These are phyloP conservation scores for Xylaria castorea DNA, from an alignment of 495 filamentous ascomycete species.

Conservation along the genomic window DNA sequence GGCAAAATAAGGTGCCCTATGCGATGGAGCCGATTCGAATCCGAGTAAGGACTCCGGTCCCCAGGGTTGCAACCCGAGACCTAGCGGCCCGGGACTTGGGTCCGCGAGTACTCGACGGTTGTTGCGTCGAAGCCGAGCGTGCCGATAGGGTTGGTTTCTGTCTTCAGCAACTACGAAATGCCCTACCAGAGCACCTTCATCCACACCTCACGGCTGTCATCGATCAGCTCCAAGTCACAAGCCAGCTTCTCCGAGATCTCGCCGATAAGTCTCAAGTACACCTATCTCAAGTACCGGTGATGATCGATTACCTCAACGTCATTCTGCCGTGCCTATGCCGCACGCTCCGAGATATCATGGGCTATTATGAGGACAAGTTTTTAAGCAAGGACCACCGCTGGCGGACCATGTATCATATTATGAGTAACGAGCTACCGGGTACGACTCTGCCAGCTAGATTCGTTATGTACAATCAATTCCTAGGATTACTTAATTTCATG, in stretches of 20 bases:
- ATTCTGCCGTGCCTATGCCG: conserved; percentile 57
- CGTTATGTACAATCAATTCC: conserved; percentile 59
- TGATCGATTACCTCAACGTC: conserved; percentile 59
- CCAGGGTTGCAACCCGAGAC: conserved; percentile 7
- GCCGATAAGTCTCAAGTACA: conserved; percentile 60
- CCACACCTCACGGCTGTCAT: conserved; percentile 50
- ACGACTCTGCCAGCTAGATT: conserved; percentile 58
- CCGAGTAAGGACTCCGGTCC: conserved; percentile 18
- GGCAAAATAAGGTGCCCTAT: background rate
- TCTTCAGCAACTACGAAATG: conserved; percentile 50
- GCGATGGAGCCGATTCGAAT: conserved; percentile 22
- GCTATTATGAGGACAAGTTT: conserved; percentile 56
- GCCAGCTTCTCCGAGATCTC: conserved; percentile 56
- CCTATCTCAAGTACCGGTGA: conserved; percentile 50
- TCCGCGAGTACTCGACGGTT: conserved; percentile 51
- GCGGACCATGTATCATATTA: conserved; percentile 61
- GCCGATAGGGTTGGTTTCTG: conserved; percentile 48
- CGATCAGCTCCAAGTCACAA: conserved; percentile 50
- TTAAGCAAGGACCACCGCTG: conserved; percentile 54
- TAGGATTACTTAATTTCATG: conserved; percentile 54
- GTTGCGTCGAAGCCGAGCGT: conserved; percentile 54
- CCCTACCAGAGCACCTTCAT: conserved; percentile 49
- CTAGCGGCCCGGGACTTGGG: conserved; percentile 30
- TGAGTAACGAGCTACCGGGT: conserved; percentile 55
- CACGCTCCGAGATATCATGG: conserved; percentile 58